These are phyloP conservation scores for Furculomyces boomerangus DNA, from an alignment of 371 early-diverging fungal genomes.

Conservation along the genomic window DNA sequence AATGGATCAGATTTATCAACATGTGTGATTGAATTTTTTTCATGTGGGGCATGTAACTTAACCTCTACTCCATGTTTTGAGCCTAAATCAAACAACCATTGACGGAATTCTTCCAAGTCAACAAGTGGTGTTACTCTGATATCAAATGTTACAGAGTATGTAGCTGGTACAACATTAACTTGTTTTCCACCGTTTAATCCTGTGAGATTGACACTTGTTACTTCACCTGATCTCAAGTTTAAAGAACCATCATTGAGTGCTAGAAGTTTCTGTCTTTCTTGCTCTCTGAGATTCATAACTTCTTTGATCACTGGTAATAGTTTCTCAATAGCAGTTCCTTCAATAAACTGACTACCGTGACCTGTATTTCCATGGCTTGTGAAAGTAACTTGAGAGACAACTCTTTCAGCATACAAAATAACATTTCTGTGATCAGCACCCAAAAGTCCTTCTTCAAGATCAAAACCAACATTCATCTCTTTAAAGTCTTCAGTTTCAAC, in stretches of 20 bases:
- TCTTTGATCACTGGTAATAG: slow-evolving; percentile 34
- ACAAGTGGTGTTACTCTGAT: slow-evolving; percentile 44
- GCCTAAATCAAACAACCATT: slow-evolving; percentile 32
- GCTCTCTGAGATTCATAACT: slow-evolving; percentile 36
- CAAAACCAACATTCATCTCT: slow-evolving; percentile 48
- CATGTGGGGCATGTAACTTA: slow-evolving; percentile 35
- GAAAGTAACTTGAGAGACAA: slow-evolving; percentile 21
- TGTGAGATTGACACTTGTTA: slow-evolving; percentile 56
- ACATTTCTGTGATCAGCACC: slow-evolving; percentile 31
- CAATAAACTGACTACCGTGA: slow-evolving; percentile 57
- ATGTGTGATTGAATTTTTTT: slow-evolving; percentile 25
- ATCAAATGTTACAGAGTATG: slow-evolving; percentile 39
- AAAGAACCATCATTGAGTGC: slow-evolving; percentile 9
- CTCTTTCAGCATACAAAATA: slow-evolving; percentile 60
- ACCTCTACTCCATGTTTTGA: slow-evolving; percentile 24
- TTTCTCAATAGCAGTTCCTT: slow-evolving; percentile 43
- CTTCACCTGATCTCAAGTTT: slow-evolving; percentile 42
- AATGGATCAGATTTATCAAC: slow-evolving; percentile 34
- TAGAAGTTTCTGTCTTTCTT: slow-evolving; percentile 19
- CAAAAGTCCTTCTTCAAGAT: slow-evolving; percentile 59
- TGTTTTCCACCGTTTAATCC: slow-evolving; percentile 37
- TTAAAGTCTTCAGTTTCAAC: slow-evolving; percentile 38
- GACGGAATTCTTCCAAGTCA: slow-evolving; percentile 32
- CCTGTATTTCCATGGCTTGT: slow-evolving; percentile 39
- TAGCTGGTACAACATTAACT: slow-evolving; percentile 49